phyloP scores from a whole-genome alignment of 805 yeast species.

The Wickerhamomyces chambardii region DNA sequence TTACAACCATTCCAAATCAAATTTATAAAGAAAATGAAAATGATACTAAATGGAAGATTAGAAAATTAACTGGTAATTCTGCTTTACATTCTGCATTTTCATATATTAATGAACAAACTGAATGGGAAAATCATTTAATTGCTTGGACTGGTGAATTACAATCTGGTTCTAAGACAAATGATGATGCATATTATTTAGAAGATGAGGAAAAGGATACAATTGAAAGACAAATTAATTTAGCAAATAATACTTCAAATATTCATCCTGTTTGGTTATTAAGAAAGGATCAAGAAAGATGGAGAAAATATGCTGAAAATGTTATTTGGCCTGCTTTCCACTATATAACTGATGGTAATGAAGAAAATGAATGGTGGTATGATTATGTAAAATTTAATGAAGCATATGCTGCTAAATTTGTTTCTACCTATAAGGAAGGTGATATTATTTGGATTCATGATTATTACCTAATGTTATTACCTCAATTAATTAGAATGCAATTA shows the following conservation, averaged over 20 bases:
- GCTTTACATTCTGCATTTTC: constrained; percentile 74
- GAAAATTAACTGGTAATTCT: constrained; percentile 70
- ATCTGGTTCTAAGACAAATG: constrained; percentile 12
- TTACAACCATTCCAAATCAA: constrained; percentile 61
- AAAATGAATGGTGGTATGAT: constrained; percentile 77
- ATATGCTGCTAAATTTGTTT: constrained; percentile 69
- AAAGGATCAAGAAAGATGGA: constrained; percentile 75
- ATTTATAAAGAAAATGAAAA: constrained; percentile 33
- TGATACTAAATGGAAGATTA: constrained; percentile 30
- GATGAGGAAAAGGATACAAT: constrained; percentile 44
- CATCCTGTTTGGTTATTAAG: constrained; percentile 89
- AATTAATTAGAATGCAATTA: constrained; percentile 66
- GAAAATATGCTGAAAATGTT: constrained; percentile 81
- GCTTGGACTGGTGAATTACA: constrained; percentile 94
- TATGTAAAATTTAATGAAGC: constrained; percentile 89
- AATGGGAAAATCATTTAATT: constrained; percentile 82
- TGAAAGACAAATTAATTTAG: constrained; percentile 36
- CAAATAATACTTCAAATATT: constrained; percentile 39
- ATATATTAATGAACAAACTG: constrained; percentile 51
- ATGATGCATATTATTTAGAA: constrained; percentile 54
- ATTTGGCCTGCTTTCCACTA: constrained; percentile 96
- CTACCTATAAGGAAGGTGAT: constrained; percentile 80
- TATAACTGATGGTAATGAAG: constrained; percentile 64
- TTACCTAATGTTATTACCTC: constrained; percentile 75
- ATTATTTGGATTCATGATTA: constrained; percentile 91